Evolutionary conservation across 2,329 filamentous ascomycete genomes (phyloP).

Genomic region (Claviceps sp.): DNA sequence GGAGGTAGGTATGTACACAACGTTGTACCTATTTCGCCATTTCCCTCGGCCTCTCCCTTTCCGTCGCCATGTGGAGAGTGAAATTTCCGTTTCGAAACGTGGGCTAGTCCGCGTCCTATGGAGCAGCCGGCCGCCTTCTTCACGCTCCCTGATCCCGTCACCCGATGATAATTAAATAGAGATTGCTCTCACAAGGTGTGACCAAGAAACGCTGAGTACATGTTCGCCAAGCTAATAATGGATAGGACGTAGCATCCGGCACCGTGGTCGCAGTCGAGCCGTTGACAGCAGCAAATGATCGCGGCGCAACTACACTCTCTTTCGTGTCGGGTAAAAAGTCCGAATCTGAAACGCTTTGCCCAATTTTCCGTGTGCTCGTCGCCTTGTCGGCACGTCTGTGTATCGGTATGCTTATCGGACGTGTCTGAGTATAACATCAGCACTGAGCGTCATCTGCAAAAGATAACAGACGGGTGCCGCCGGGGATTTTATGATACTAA

Average conservation of each 20-base stretch:
- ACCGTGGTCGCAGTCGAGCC: not conserved
- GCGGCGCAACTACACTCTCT: not conserved
- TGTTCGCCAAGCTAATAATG: not conserved
- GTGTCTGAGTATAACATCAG: not conserved
- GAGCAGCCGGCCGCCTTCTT: not conserved
- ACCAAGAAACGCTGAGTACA: not conserved
- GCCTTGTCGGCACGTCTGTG: not conserved
- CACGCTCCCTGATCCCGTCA: not conserved
- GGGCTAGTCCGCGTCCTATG: not conserved
- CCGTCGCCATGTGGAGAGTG: not conserved
- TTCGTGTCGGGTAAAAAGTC: not conserved
- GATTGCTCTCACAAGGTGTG: not conserved
- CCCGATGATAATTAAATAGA: not conserved
- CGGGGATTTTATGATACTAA: not conserved
- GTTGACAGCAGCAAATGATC: not conserved
- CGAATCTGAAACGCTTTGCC: not conserved
- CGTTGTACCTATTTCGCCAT: not conserved
- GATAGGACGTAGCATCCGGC: not conserved
- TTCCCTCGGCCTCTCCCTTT: not conserved
- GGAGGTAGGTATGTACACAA: not conserved
- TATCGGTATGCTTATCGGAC: not conserved
- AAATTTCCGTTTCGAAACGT: not conserved
- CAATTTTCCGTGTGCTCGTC: not conserved
- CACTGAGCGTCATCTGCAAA: not conserved
- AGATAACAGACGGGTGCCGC: not conserved